These are phyloP conservation scores for Amniculicola lignicola DNA, from an alignment of 495 filamentous ascomycete species.

Conservation along the genomic window DNA sequence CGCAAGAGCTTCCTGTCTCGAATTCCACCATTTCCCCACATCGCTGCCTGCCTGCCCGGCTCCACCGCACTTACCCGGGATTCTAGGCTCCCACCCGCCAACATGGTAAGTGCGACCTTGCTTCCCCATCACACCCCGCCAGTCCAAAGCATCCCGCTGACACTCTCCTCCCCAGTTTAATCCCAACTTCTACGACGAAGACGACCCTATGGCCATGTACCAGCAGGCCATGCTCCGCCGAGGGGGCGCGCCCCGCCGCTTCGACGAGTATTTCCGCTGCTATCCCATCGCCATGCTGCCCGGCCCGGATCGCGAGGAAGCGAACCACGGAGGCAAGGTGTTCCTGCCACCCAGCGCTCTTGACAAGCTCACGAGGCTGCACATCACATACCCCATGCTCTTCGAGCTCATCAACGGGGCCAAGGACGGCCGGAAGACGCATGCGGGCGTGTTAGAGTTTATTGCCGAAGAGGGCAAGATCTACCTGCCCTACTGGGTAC, in stretches of 20 bases:
- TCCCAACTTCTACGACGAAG: slow-evolving; percentile 43
- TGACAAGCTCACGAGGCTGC: slow-evolving; percentile 91
- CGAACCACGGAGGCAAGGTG: slow-evolving; percentile 96
- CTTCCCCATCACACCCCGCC: slow-evolving; percentile 3
- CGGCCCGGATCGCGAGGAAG: slow-evolving; percentile 81
- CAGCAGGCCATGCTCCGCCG: slow-evolving; percentile 40
- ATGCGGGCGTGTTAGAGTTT: slow-evolving; percentile 95
- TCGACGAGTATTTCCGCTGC: slow-evolving; percentile 96
- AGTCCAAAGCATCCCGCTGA: background rate
- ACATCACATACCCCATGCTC: slow-evolving; percentile 96
- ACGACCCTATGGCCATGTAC: slow-evolving; percentile 44
- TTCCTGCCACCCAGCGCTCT: slow-evolving; percentile 91
- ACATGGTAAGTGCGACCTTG: slow-evolving; percentile 18
- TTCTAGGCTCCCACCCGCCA: too few species aligned
- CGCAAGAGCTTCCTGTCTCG: too few species aligned
- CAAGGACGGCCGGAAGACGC: slow-evolving; percentile 65
- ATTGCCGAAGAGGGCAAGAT: slow-evolving; percentile 96
- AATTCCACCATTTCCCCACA: too few species aligned
- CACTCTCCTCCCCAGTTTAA: slow-evolving; percentile 45
- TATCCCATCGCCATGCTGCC: slow-evolving; percentile 93
- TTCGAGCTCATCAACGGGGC: slow-evolving; percentile 91
- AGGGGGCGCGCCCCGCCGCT: slow-evolving; percentile 57
- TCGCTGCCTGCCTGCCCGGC: too few species aligned
- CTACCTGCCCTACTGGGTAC: slow-evolving; percentile 92
- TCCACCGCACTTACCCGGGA: too few species aligned